Evolutionary conservation across 2,329 filamentous ascomycete genomes (phyloP), one percentile per base, ranked within the genome.

Genomic region (Coleophoma crateriformis): DNA sequence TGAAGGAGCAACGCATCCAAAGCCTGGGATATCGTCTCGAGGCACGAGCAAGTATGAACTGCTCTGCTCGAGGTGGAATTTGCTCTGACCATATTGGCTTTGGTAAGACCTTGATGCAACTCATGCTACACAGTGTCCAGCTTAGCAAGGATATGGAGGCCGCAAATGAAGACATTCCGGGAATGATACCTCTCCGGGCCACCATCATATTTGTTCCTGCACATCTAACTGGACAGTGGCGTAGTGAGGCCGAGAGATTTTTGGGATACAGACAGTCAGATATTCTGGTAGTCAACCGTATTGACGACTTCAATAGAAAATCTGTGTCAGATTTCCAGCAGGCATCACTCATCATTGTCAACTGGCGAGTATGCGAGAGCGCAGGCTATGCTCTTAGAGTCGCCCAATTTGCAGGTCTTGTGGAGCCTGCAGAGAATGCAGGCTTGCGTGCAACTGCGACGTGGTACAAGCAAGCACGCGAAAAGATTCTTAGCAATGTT

Each of bases 21-120:
- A 60, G 70, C 19, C 59, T 84, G 32, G 71, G 74, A 11, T 85
- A 80, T 77, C 74, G 78, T 50, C 72, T 74, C 2, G 82, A 85
- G 60, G 80, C 70, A 1, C 66, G 63, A n/a, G 76, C 73, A n/a
- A 57, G 71, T 51, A 61, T 68, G 34, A 20, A 62, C n/a, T 45
- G 69, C 47, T 34, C 51, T 33, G 53, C 83, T 38, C 73, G 72
- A 15, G 83, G 84, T 12, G 84, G 83, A 5, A 71, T 87, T 15
- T 68, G 85, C 33, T 82, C 82, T 2, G 81, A 85, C 58, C 72
- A 79, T 41, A 81, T 85, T 33, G 82, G 80, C 0, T 87, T 83
- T 58, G 84, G 84, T 0, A 87, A 88, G 58, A 87, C 84, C 1
- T 75, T 78, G 0, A 75, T 74, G 2, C 68, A 87, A 12, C 81